A percentile compares a stretch with the other conserved stretches of the same genome.
These are phyloP conservation scores for Asterophora lycoperdoides DNA, from an alignment of 768 basidiomycete species.

Conservation along the genomic window DNA sequence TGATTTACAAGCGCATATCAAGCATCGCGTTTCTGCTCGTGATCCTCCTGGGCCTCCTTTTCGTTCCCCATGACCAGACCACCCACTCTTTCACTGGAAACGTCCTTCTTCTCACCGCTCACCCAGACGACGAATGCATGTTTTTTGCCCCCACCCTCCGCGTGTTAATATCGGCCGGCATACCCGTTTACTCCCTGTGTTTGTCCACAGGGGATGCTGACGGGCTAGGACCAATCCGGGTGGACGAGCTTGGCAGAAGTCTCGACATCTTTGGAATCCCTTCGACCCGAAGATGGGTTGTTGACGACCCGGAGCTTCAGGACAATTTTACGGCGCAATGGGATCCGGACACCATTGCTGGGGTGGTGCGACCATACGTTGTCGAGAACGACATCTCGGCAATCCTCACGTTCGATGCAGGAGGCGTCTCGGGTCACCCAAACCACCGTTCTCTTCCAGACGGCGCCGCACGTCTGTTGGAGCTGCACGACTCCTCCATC, in stretches of 20 bases:
- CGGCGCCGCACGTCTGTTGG: slow-evolving; percentile 47
- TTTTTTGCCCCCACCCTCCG: slow-evolving; percentile 89
- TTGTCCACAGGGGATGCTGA: slow-evolving; percentile 78
- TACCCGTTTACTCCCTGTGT: slow-evolving; percentile 50
- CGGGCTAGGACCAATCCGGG: slow-evolving; percentile 62
- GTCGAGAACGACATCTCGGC: slow-evolving; percentile 54
- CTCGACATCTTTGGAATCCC: slow-evolving; percentile 66
- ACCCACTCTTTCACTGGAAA: slow-evolving; percentile 16
- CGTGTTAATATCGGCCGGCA: slow-evolving; percentile 33
- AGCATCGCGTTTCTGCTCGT: slow-evolving; percentile 27
- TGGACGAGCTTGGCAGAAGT: slow-evolving; percentile 55
- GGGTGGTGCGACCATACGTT: slow-evolving; percentile 56
- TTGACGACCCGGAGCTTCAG: slow-evolving; percentile 73
- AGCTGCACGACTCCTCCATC: slow-evolving; percentile 17
- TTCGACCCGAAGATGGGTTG: slow-evolving; percentile 46
- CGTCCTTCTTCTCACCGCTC: slow-evolving; percentile 78
- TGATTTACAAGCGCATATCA: slow-evolving; percentile 1
- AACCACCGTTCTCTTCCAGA: slow-evolving; percentile 74
- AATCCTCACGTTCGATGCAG: slow-evolving; percentile 82
- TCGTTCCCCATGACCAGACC: slow-evolving; percentile 27
- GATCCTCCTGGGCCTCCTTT: slow-evolving; percentile 28
- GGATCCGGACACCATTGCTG: slow-evolving; percentile 56
- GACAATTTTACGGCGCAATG: slow-evolving; percentile 71
- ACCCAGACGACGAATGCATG: slow-evolving; percentile 93
- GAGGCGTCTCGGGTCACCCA: slow-evolving; percentile 79